These are phyloP conservation scores for Thalassiosira hispida DNA, from an alignment of 352 stramenopile genomes.

Conservation along the genomic window DNA sequence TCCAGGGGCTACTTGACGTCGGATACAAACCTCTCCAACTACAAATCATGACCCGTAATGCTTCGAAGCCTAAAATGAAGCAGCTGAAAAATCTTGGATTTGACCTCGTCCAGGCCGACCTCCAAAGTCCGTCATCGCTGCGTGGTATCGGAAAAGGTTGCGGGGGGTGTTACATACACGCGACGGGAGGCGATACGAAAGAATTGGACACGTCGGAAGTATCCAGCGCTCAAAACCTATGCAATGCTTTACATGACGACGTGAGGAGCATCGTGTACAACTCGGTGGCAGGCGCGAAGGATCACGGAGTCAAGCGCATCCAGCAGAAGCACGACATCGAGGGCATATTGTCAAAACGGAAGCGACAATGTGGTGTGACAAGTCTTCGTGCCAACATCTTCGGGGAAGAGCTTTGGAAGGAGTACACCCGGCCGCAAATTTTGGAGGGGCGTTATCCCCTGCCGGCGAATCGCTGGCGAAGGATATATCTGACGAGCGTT, in stretches of 20 bases:
- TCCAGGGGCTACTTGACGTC: slow-evolving; percentile 25
- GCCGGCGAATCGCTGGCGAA: slow-evolving; percentile 2
- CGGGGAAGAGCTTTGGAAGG: slow-evolving; percentile 51
- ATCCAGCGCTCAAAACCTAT: slow-evolving; percentile 20
- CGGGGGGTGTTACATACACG: slow-evolving; percentile 27
- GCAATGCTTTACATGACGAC: slow-evolving; percentile 1
- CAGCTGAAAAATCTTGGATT: slow-evolving; percentile 17
- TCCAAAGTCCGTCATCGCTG: slow-evolving; percentile 11
- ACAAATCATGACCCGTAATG: slow-evolving; percentile 21
- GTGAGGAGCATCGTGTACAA: slow-evolving; percentile 32
- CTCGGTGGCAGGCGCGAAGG: slow-evolving; percentile 5
- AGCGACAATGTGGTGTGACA: neutral
- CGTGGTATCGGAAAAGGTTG: slow-evolving; percentile 3
- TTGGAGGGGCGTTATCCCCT: slow-evolving; percentile 32
- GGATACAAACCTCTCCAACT: slow-evolving; percentile 23
- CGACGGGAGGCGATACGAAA: slow-evolving; percentile 19
- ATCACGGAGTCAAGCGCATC: slow-evolving; percentile 27
- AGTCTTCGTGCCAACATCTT: slow-evolving; percentile 41
- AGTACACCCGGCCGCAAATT: slow-evolving; percentile 40
- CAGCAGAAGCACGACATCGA: slow-evolving; percentile 31
- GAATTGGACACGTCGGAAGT: slow-evolving; percentile 25
- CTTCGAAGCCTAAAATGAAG: slow-evolving; percentile 4
- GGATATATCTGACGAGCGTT: slow-evolving; percentile 39
- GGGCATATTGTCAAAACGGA: neutral
- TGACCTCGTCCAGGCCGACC: slow-evolving; percentile 3